These are phyloP conservation scores for Cryptococcus depauperatus DNA, from an alignment of 1,284 basidiomycete species.

Conservation along the genomic window DNA sequence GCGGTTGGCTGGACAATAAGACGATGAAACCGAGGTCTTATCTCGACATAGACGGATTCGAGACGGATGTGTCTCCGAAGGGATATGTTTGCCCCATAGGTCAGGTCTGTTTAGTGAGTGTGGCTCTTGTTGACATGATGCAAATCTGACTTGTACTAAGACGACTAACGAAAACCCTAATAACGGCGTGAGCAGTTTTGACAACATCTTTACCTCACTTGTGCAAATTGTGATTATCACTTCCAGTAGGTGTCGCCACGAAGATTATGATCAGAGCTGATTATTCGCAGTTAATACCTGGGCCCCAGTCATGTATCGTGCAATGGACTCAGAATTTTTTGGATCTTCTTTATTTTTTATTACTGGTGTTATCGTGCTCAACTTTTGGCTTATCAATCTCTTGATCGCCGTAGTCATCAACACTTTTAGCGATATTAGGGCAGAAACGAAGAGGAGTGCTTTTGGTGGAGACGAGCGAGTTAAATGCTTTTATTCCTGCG, in stretches of 20 bases:
- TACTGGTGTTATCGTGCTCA: slow-evolving; percentile 69
- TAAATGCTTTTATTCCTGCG: not conserved
- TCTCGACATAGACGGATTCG: slow-evolving; percentile 20
- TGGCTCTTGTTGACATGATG: not conserved
- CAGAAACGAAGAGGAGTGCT: slow-evolving; percentile 82
- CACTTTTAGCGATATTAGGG: slow-evolving; percentile 82
- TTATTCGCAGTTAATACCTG: slow-evolving; percentile 42
- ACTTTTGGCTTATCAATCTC: slow-evolving; percentile 90
- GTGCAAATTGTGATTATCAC: slow-evolving; percentile 82
- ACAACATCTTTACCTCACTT: slow-evolving; percentile 74
- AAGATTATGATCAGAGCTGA: not conserved
- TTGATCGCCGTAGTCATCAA: slow-evolving; percentile 96
- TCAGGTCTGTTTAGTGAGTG: slow-evolving; percentile 62
- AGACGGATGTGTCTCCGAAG: slow-evolving; percentile 54
- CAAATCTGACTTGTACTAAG: slow-evolving; percentile 38
- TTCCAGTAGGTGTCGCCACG: slow-evolving; percentile 53
- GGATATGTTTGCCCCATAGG: slow-evolving; percentile 76
- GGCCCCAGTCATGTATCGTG: slow-evolving; percentile 70
- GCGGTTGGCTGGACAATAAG: slow-evolving; percentile 61
- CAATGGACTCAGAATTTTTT: slow-evolving; percentile 89
- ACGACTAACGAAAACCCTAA: slow-evolving; percentile 61
- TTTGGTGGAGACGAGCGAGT: slow-evolving; percentile 71
- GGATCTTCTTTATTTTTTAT: slow-evolving; percentile 84
- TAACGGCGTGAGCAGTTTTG: slow-evolving; percentile 69
- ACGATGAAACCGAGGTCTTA: slow-evolving; percentile 45